phyloP scores from a whole-genome alignment of 1,284 basidiomycete species.

The Rhodotorula sp. region DNA sequence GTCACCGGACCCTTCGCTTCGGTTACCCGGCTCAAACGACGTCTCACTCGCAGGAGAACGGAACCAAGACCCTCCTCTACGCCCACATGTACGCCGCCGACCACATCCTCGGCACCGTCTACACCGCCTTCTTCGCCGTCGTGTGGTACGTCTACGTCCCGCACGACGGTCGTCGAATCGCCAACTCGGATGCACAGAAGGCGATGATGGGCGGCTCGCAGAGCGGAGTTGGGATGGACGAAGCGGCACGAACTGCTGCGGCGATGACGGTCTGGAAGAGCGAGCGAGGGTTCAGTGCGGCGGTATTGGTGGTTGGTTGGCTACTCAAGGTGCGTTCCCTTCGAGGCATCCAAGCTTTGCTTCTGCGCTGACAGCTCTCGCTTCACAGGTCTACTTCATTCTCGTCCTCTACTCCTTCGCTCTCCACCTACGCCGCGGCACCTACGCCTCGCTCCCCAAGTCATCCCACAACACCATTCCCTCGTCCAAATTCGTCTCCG shows the following conservation, averaged over 20 bases:
- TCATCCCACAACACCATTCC: slow-evolving; percentile 27
- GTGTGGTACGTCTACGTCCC: slow-evolving; percentile 86
- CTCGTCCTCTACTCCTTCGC: slow-evolving; percentile 91
- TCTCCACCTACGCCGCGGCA: slow-evolving; percentile 83
- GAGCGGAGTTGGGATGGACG: slow-evolving; percentile 58
- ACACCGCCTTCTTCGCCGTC: slow-evolving; percentile 85
- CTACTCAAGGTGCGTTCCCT: slow-evolving; percentile 69
- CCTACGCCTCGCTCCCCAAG: slow-evolving; percentile 74
- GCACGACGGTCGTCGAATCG: slow-evolving; percentile 77
- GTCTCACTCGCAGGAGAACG: slow-evolving; percentile 66
- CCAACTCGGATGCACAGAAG: slow-evolving; percentile 80
- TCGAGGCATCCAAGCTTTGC: not conserved
- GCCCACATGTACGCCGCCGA: slow-evolving; percentile 90
- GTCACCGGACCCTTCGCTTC: not conserved
- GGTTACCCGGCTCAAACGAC: too few species aligned
- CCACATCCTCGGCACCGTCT: slow-evolving; percentile 86
- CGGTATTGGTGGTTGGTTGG: slow-evolving; percentile 80
- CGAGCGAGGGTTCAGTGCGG: slow-evolving; percentile 77
- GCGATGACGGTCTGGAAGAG: slow-evolving; percentile 82
- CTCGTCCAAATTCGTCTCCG: slow-evolving; percentile 16
- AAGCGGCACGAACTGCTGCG: slow-evolving; percentile 63
- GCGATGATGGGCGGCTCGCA: slow-evolving; percentile 61
- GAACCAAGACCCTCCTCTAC: slow-evolving; percentile 78
- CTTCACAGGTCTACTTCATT: slow-evolving; percentile 80
- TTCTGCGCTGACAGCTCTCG: not conserved